Evolutionary conservation across 257 asterid species (phyloP), one percentile per base, ranked within the genome.

Genomic region (Solanum piurae): DNA sequence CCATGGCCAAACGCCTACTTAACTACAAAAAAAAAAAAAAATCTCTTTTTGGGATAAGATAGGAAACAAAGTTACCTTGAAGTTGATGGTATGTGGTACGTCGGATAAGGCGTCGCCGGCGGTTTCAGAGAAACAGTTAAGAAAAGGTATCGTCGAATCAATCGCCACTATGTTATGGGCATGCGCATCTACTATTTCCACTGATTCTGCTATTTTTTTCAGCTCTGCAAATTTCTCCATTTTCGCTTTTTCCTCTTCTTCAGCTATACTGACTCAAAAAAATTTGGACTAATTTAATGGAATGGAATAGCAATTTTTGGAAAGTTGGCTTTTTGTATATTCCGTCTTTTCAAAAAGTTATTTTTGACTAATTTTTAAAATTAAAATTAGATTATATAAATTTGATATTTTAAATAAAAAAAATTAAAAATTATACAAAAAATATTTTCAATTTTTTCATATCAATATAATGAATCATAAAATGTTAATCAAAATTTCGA

Each of bases 61-160:
- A 2, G 23, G n/a, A 52, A 52, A 52, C 7, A 5, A 46, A 31
- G 31, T 68, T 33, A 96, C 99, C 98, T 97, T 97, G 94, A 95
- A 97, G 91, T 29, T 90, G 88, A 97, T 95, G 88, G 98, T 93
- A 91, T 93, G 94, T 4, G 94, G 94, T 8, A 91, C 95, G 64
- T 49, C 73, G 86, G 95, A 89, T 86, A 92, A 89, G 75, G 99
- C 98, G 21, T 93, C 95, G 55, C 92, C 98, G 85, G 95, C 37
- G 86, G 99, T 98, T 91, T 93, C 98, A 29, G 98, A 92, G 83
- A 97, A 97, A 93, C 98, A 95, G 90, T 84, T 90, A 64, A 95
- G 88, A 88, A 95, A 95, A 62, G 95, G 95, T 85, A 94, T 14
- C 69, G 89, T 25, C 85, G 99, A 97, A 87, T 95, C 94, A n/a